Evolutionary conservation across 176 grass and related monocot genomes (phyloP).

Genomic region (Oryza officinalis): DNA sequence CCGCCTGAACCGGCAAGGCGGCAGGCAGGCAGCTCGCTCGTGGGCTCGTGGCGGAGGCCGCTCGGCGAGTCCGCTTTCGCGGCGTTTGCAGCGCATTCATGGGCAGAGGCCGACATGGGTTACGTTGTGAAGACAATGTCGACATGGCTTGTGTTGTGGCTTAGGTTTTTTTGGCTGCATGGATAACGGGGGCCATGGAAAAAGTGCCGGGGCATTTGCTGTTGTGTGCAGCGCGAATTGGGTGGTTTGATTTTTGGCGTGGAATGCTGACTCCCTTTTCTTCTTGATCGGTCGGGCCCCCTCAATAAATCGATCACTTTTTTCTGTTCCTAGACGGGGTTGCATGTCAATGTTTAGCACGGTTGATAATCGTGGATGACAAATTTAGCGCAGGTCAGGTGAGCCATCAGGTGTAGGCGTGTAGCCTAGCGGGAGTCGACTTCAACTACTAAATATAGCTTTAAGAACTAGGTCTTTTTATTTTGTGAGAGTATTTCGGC

Average conservation of each 20-base stretch:
- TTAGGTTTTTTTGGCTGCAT: background rate
- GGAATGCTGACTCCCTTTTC: background rate
- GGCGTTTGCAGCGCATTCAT: slow-evolving; percentile 7
- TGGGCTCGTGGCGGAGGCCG: too few relatives aligned
- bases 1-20: background rate
- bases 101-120: slow-evolving; percentile 9
- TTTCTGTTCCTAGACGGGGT: background rate
- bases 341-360: background rate
- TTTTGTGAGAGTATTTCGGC: too few relatives aligned
- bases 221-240: background rate
- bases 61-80: background rate
- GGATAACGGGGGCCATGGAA: slow-evolving; percentile 27
- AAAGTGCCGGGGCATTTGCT: slow-evolving; percentile 8
- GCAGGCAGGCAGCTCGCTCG: too few relatives aligned
- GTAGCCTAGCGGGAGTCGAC: background rate
- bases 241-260: background rate
- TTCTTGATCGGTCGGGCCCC: background rate
- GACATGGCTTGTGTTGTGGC: background rate
- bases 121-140: background rate
- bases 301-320: background rate
- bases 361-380: background rate
- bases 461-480: too few relatives aligned
- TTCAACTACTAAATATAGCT: too few relatives aligned
- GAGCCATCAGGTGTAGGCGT: background rate
- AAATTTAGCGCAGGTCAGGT: background rate